These are phyloP conservation scores for Stenocarpella maydis DNA, from an alignment of 2,329 filamentous ascomycete species.

Conservation along the genomic window DNA sequence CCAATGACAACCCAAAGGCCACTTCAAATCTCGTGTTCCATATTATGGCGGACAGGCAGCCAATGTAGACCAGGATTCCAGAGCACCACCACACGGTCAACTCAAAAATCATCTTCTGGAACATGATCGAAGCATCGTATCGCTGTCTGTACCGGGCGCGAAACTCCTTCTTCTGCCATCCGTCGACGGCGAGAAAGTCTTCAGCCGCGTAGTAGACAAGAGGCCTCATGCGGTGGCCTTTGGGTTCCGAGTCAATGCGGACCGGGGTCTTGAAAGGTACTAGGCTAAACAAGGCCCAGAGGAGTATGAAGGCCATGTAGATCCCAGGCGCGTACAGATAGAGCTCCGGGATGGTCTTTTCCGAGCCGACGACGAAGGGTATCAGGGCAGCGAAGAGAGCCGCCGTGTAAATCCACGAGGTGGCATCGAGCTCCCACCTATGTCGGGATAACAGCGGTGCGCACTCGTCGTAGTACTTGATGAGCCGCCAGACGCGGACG, in stretches of 20 bases:
- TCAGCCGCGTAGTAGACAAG: slow-evolving; percentile 35
- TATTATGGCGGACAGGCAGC: slow-evolving; percentile 33
- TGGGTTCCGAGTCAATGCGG: slow-evolving; percentile 30
- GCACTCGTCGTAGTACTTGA: slow-evolving; percentile 28
- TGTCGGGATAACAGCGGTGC: slow-evolving; percentile 32
- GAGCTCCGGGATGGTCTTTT: slow-evolving; percentile 28
- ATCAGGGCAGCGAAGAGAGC: slow-evolving; percentile 31
- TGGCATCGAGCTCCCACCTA: slow-evolving; percentile 34
- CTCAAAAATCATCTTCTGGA: slow-evolving; percentile 33
- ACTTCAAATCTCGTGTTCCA: slow-evolving; percentile 33
- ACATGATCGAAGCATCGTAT: slow-evolving; percentile 32
- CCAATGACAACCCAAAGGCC: slow-evolving; percentile 34
- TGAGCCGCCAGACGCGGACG: slow-evolving; percentile 28
- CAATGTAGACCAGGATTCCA: slow-evolving; percentile 33
- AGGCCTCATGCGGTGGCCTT: slow-evolving; percentile 28
- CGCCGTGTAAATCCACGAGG: slow-evolving; percentile 32
- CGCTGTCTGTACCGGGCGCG: slow-evolving; percentile 32
- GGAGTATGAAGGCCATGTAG: slow-evolving; percentile 32
- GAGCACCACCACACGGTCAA: slow-evolving; percentile 35
- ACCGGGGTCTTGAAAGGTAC: slow-evolving; percentile 31
- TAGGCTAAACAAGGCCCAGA: slow-evolving; percentile 27
- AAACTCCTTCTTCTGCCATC: slow-evolving; percentile 34
- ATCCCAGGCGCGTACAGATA: slow-evolving; percentile 34
- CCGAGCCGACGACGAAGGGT: slow-evolving; percentile 31
- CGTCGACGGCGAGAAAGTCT: slow-evolving; percentile 34